These are phyloP conservation scores for Athelia sp. DNA, from an alignment of 1,284 basidiomycete species.

Conservation along the genomic window DNA sequence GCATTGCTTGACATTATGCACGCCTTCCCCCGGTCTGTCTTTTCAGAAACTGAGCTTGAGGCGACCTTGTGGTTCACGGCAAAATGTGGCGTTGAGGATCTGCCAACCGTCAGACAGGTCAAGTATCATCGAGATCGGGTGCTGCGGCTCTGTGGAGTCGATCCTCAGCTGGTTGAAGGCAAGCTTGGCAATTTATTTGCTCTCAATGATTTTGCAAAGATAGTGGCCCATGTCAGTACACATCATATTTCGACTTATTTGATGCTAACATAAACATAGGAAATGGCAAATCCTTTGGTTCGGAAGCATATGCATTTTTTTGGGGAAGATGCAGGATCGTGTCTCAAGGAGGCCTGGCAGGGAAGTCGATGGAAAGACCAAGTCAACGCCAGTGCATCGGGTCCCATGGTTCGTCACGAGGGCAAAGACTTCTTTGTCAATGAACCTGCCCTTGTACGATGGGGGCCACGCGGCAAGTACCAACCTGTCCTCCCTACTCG, in stretches of 20 bases:
- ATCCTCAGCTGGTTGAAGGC: not conserved
- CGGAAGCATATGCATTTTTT: slow-evolving; percentile 1
- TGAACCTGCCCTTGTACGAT: not conserved
- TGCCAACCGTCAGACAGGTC: slow-evolving; percentile 7
- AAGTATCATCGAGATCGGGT: slow-evolving; percentile 7
- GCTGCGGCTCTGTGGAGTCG: not conserved
- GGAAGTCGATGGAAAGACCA: slow-evolving; percentile 1
- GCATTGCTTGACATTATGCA: slow-evolving; percentile 8
- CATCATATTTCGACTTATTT: not conserved
- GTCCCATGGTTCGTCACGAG: not conserved
- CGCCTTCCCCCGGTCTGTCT: slow-evolving; percentile 8
- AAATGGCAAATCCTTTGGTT: slow-evolving; percentile 10
- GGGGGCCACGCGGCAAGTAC: too few relatives aligned
- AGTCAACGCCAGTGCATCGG: not conserved
- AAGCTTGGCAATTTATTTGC: slow-evolving; percentile 5
- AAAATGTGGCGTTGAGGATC: slow-evolving; percentile 5
- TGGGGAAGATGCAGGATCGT: slow-evolving; percentile 1
- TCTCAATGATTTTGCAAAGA: slow-evolving; percentile 1
- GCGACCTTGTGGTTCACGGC: slow-evolving; percentile 7
- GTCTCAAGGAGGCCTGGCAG: not conserved
- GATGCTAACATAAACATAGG: slow-evolving; percentile 2
- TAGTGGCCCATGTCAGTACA: slow-evolving; percentile 4
- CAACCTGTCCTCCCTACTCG: not conserved
- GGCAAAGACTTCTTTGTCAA: not conserved
- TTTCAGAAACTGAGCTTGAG: slow-evolving; percentile 10